phyloP scores from a whole-genome alignment of 2,329 filamentous ascomycete species.

The Nemania abortiva region DNA sequence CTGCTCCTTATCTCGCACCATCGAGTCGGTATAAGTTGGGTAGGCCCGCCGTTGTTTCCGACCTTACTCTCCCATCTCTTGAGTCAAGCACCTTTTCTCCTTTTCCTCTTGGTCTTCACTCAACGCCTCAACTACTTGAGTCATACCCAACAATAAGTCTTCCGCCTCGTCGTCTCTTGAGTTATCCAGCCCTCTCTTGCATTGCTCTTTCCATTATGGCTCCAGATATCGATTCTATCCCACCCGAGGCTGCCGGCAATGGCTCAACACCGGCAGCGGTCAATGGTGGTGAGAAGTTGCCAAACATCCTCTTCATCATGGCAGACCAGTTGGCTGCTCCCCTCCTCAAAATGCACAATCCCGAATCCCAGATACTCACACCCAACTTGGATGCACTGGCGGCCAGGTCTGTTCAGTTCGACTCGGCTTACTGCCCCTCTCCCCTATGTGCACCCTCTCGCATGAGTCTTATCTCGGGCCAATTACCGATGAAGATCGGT shows the following conservation, averaged over 20 bases:
- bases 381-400: constrained; percentile 89
- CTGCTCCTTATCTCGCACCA: constrained; percentile 15
- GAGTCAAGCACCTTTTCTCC: constrained; percentile 13
- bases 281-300: constrained; percentile 58
- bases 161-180: constrained; percentile 2
- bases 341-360: constrained; percentile 91
- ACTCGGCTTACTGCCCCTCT: constrained; percentile 94
- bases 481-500: constrained; percentile 90
- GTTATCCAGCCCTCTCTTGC: constrained; percentile 20
- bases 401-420: constrained; percentile 85
- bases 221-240: constrained; percentile 80
- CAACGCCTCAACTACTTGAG: neutral
- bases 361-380: constrained; percentile 88
- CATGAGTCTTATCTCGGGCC: constrained; percentile 94
- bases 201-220: constrained; percentile 61
- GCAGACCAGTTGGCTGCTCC: constrained; percentile 94
- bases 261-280: constrained; percentile 39
- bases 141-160: constrained; percentile 12
- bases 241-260: constrained; percentile 53
- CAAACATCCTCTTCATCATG: constrained; percentile 94
- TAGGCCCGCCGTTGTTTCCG: constrained; percentile 9
- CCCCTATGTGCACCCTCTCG: constrained; percentile 92
- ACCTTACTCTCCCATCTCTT: constrained; percentile 16
- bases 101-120: neutral
- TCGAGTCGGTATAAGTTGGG: constrained; percentile 19